phyloP scores from a whole-genome alignment of 1,284 basidiomycete species.

The Puccinia triticina region DNA sequence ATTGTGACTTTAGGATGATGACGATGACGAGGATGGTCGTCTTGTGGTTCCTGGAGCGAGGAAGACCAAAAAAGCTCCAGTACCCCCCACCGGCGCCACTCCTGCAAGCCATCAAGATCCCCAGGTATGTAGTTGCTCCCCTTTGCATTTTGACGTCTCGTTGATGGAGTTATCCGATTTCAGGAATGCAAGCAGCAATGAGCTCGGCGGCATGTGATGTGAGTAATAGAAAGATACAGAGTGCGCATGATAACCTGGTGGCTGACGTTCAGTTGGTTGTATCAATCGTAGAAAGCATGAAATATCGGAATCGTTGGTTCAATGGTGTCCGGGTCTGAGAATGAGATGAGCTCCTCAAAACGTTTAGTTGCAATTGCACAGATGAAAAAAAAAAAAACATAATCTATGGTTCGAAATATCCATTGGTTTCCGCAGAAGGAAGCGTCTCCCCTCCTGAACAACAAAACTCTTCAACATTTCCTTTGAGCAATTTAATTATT shows the following conservation, averaged over 20 bases:
- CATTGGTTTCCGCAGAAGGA: background rate
- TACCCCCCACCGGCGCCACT: constrained; percentile 45
- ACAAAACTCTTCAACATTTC: background rate
- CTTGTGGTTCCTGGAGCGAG: constrained; percentile 48
- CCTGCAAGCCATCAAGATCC: constrained; percentile 50
- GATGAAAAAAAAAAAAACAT: background rate
- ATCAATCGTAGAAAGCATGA: background rate
- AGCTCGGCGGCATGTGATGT: background rate
- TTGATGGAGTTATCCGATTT: background rate
- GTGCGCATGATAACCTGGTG: background rate
- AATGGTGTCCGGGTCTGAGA: background rate
- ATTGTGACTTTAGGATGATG: constrained; percentile 20
- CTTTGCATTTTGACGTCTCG: background rate
- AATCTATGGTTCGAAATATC: background rate
- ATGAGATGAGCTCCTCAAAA: background rate
- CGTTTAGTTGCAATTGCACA: background rate
- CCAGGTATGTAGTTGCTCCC: constrained; percentile 25
- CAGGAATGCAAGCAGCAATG: constrained; percentile 52
- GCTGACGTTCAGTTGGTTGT: background rate
- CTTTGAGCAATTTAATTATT: constrained; percentile 7
- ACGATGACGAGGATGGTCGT: constrained; percentile 39
- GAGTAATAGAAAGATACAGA: background rate
- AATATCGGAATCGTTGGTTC: background rate
- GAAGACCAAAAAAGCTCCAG: constrained; percentile 48
- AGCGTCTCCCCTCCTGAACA: background rate